Evolutionary conservation across 1,284 basidiomycete species (phyloP), one percentile per base, ranked within the genome.

Genomic region (Crepidotus sp.): DNA sequence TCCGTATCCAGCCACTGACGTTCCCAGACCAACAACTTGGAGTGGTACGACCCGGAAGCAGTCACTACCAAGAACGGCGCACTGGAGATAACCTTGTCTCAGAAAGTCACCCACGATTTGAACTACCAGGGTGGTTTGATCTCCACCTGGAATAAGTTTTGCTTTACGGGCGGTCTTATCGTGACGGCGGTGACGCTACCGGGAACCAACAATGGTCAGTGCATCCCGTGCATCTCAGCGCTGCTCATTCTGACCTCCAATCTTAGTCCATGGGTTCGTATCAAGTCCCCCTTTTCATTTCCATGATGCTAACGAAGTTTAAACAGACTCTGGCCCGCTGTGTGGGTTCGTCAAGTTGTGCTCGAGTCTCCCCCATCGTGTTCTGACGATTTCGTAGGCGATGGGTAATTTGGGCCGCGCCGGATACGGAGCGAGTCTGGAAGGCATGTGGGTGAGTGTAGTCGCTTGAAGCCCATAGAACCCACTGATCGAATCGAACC

Each of bases 61-160:
- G 68, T 93, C 48, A 88, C 77, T 0, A 98, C 95, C 1, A 66
- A 65, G 40, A 70, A 76, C 51, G 95, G 95, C 7, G 69, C 77
- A 25, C 74, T 98, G 29, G 75, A 84, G 55, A 83, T 98, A 55
- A 90, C 83, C 0, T 62, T 94, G 51, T 76, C 72, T 0, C 56
- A 76, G 51, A 80, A 79, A 56, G 55, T 68, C 35, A 83, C 70
- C 31, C 83, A 96, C 61, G 77, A 74, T 42, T 69, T 96, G 50
- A 65, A 87, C 55, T 95, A 83, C 59, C 70, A 80, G 50, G 77
- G 84, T 19, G 84, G 79, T 0, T 69, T 81, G 70, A 64, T 89
- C 57, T 67, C 79, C 19, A 74, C 74, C 8, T 91, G 89, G 89
- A 92, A 92, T 62, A 91, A 96, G 62, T 87, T 97, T 57, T 97